Conservation (phyloP, 2,329 filamentous ascomycete species). For the Didymella keratinophila region DNA sequence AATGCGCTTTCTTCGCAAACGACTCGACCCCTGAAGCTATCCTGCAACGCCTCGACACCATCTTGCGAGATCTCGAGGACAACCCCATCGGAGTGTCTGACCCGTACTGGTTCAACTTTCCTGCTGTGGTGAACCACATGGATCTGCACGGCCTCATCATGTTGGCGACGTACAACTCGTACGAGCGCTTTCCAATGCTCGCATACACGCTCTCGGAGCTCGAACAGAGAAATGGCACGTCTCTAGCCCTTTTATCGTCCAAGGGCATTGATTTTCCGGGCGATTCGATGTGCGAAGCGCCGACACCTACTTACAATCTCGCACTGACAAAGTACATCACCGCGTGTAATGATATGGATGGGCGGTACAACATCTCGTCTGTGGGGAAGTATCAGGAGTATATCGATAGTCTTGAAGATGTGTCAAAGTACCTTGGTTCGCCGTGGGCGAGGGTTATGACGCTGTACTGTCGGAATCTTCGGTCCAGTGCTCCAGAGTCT, state of each 20-base stretch:
- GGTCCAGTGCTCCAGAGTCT: not conserved
- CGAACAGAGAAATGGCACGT: not conserved
- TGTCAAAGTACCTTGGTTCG: conserved; percentile 1
- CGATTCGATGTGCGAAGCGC: not conserved
- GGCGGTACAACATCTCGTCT: not conserved
- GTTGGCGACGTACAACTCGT: not conserved
- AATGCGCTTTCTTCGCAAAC: not conserved
- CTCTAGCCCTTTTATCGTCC: not conserved
- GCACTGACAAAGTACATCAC: not conserved
- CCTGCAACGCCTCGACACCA: not conserved
- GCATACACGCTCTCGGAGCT: not conserved
- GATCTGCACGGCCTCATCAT: not conserved
- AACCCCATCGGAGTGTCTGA: not conserved
- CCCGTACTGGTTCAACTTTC: not conserved
- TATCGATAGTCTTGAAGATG: not conserved
- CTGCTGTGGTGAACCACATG: not conserved
- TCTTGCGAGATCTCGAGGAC: not conserved
- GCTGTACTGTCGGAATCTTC: conserved; percentile 1
- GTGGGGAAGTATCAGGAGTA: not conserved
- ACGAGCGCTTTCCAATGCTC: not conserved
- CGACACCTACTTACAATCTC: not conserved
- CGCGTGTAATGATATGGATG: conserved; percentile 1
- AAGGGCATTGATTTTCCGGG: not conserved
- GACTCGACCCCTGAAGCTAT: not conserved
- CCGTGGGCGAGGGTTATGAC: conserved; percentile 1